Percentiles rank a stretch among this genome's conserved stretches.
Evolutionary conservation across 1,284 basidiomycete species (phyloP).

Genomic region (Coniferiporia weirii): DNA sequence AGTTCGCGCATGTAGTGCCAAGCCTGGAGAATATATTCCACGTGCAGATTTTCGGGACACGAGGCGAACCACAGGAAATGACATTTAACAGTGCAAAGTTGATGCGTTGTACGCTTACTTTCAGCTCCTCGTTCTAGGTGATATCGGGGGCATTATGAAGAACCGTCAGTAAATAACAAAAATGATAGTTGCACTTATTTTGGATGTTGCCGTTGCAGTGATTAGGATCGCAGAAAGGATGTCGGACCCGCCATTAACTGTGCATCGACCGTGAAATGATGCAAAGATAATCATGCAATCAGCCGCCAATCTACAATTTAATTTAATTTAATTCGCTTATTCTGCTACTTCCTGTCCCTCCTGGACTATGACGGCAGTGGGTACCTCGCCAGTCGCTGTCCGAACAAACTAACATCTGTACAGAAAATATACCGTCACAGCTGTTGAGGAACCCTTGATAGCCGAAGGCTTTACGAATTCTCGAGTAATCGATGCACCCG

Average conservation of each 20-base stretch:
- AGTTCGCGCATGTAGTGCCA: constrained; percentile 83
- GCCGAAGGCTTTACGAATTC: constrained; percentile 20
- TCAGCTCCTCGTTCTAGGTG: constrained; percentile 63
- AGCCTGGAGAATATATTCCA: constrained; percentile 70
- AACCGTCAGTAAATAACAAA: constrained; percentile 66
- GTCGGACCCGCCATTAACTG: constrained; percentile 78
- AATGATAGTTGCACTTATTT: constrained; percentile 76
- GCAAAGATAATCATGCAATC: too few relatives aligned
- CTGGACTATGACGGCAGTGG: constrained; percentile 72
- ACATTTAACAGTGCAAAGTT: constrained; percentile 69
- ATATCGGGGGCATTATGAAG: constrained; percentile 66
- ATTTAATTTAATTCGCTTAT: neutral
- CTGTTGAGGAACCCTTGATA: constrained; percentile 37
- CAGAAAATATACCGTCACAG: constrained; percentile 44
- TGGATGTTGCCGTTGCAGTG: constrained; percentile 81
- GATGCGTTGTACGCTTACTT: constrained; percentile 68
- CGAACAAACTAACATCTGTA: constrained; percentile 25
- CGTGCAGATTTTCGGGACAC: constrained; percentile 58
- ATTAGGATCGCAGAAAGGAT: constrained; percentile 82
- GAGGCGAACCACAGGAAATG: constrained; percentile 71
- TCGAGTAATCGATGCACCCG: neutral
- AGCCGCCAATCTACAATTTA: constrained; percentile 19
- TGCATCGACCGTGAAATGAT: constrained; percentile 76
- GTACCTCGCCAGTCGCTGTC: neutral
- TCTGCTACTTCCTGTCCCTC: neutral